Conservation (phyloP, 768 basidiomycete genomes). For the Tulasnella sp. region DNA sequence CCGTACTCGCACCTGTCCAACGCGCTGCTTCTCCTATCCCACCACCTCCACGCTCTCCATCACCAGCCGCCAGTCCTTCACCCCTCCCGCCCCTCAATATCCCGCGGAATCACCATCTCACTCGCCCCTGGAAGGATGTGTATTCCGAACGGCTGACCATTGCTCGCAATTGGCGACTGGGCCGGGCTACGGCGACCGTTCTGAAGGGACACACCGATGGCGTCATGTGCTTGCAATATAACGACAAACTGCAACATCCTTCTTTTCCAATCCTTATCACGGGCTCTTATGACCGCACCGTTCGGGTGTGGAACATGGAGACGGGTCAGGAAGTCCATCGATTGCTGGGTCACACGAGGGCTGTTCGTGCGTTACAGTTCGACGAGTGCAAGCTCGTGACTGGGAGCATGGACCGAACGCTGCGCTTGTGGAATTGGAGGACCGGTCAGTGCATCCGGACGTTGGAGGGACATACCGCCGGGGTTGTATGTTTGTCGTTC, state of each 20-base stretch:
- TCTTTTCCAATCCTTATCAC: constrained; percentile 93
- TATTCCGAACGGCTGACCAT: constrained; percentile 95
- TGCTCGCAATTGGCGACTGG: constrained; percentile 95
- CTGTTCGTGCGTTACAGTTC: constrained; percentile 89
- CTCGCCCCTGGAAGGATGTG: constrained; percentile 93
- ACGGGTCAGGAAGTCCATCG: constrained; percentile 76
- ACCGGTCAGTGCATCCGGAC: constrained; percentile 80
- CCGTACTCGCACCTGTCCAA: neutral
- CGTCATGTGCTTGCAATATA: constrained; percentile 95
- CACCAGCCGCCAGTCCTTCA: constrained; percentile 28
- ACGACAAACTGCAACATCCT: constrained; percentile 72
- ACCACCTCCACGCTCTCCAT: constrained; percentile 16
- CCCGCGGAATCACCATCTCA: neutral
- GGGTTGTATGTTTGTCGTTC: constrained; percentile 85
- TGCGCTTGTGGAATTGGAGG: constrained; percentile 96
- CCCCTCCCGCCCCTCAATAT: constrained; percentile 38
- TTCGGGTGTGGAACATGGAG: constrained; percentile 94
- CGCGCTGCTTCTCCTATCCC: constrained; percentile 10
- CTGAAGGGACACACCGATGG: constrained; percentile 92
- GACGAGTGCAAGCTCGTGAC: constrained; percentile 94
- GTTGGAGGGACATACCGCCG: constrained; percentile 82
- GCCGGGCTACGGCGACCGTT: constrained; percentile 74
- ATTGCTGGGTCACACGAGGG: constrained; percentile 83
- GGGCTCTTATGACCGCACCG: constrained; percentile 92
- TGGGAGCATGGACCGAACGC: constrained; percentile 89